Evolutionary conservation across 345 rosid species (phyloP), one percentile per base, ranked within the genome.

Genomic region (Crucihimalaya himalaica): DNA sequence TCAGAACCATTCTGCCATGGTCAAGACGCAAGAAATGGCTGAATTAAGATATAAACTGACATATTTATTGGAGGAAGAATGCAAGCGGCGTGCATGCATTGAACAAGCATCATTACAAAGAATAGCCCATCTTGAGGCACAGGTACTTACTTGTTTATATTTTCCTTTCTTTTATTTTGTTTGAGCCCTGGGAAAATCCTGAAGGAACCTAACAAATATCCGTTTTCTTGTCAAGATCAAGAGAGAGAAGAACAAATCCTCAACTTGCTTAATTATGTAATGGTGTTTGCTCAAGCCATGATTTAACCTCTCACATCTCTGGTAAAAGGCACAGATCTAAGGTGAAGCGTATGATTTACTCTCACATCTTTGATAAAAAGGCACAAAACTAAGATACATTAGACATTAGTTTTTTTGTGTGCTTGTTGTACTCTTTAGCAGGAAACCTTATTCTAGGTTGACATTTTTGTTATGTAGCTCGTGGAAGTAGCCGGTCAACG

Each of bases 21-120:
- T n/a, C n/a, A n/a, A n/a, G n/a, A 86, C 91, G 19, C 95, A 91
- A 80, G 95, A 89, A 84, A 91, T 89, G 95, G 95, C 95, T 28
- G 97, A 91, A 77, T 73, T 91, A 53, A 87, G 97, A 81, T 87
- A 89, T 71, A 83, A 87, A 75, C 83, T 87, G 83, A 86, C 86
- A 42, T 31, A 82, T 76, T 85, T 87, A 76, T 84, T 91, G 58
- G 95, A 89, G 74, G 97, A 89, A 80, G 97, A 91, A 74, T 71
- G 87, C 81, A 91, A 85, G 66, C 88, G 91, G 34, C 91, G 95
- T 34, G 86, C 91, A 66, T 79, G 77, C 73, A 81, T 85, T 61
- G 91, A 91, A 65, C 85, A 87, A 63, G 91, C 82, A 56, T 86
- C 95, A 43, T 78, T 87, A 51, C 92, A 85, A 63, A 86, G 92